phyloP scores from a whole-genome alignment of 305 asterid genomes.

The Fraxinus platypoda region DNA sequence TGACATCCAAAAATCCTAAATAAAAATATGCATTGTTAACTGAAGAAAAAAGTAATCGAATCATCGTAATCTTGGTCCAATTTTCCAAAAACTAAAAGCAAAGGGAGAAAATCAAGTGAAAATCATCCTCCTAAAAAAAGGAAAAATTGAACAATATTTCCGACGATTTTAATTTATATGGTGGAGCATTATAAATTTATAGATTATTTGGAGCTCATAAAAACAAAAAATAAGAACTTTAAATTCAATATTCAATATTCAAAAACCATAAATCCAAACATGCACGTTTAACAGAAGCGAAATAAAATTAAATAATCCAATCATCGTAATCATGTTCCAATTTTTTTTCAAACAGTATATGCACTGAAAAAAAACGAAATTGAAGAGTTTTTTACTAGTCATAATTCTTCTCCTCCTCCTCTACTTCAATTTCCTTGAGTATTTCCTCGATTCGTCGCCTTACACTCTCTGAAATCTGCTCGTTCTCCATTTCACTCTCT shows the following conservation, averaged over 20 bases:
- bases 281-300: neutral
- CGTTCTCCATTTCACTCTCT: slow-evolving; percentile 42
- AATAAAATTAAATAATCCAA: slow-evolving; percentile 1
- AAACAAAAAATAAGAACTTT: neutral
- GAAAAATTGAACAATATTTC: neutral
- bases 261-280: slow-evolving; percentile 31
- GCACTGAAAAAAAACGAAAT: neutral
- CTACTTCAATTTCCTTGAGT: slow-evolving; percentile 70
- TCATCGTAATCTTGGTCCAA: neutral
- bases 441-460: slow-evolving; percentile 73
- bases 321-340: slow-evolving; percentile 3
- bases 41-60: neutral
- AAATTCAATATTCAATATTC: neutral
- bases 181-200: neutral
- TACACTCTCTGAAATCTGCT: slow-evolving; percentile 55
- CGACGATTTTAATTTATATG: neutral
- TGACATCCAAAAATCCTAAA: neutral
- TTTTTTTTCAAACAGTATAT: neutral
- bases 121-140: neutral
- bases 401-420: slow-evolving; percentile 57
- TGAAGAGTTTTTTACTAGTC: slow-evolving; percentile 30
- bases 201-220: neutral
- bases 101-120: neutral
- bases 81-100: neutral
- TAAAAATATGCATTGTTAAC: neutral